These are phyloP conservation scores for Beauveria sp. DNA, from an alignment of 2,329 filamentous ascomycete species.

Conservation along the genomic window DNA sequence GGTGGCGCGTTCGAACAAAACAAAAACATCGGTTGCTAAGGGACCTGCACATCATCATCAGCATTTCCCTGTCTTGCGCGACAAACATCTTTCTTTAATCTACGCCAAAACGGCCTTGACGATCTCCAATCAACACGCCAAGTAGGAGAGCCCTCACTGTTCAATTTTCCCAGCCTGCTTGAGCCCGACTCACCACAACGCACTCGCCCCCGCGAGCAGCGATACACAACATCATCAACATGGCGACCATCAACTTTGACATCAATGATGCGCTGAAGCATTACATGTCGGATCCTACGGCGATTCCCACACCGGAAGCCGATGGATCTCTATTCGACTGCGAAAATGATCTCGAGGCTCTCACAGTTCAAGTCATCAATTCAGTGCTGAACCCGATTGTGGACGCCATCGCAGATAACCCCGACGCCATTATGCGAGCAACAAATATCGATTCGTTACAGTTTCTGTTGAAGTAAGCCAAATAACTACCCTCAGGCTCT, in stretches of 20 bases:
- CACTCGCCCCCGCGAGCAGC: constrained; percentile 16
- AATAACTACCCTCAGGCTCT: constrained; percentile 2
- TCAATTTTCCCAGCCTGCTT: neutral
- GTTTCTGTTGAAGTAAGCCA: constrained; percentile 85
- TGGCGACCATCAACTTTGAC: constrained; percentile 80
- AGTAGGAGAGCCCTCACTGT: neutral
- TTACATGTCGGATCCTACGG: constrained; percentile 87
- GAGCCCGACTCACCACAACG: constrained; percentile 11
- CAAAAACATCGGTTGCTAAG: constrained; percentile 23
- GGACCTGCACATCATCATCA: constrained; percentile 12
- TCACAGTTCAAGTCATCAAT: constrained; percentile 74
- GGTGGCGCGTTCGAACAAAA: constrained; percentile 18
- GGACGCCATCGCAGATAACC: constrained; percentile 84
- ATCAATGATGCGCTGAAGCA: constrained; percentile 94
- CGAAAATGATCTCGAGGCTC: constrained; percentile 81
- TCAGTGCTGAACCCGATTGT: constrained; percentile 84
- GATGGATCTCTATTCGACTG: constrained; percentile 77
- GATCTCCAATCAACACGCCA: neutral
- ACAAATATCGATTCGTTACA: constrained; percentile 86
- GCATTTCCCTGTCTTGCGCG: neutral
- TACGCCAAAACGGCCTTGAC: neutral
- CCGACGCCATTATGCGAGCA: constrained; percentile 75
- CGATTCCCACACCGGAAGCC: constrained; percentile 79
- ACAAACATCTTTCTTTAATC: neutral
- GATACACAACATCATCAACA: constrained; percentile 29